phyloP scores from a whole-genome alignment of 495 filamentous ascomycete genomes.

The Massariosphaeria phaeospora region DNA sequence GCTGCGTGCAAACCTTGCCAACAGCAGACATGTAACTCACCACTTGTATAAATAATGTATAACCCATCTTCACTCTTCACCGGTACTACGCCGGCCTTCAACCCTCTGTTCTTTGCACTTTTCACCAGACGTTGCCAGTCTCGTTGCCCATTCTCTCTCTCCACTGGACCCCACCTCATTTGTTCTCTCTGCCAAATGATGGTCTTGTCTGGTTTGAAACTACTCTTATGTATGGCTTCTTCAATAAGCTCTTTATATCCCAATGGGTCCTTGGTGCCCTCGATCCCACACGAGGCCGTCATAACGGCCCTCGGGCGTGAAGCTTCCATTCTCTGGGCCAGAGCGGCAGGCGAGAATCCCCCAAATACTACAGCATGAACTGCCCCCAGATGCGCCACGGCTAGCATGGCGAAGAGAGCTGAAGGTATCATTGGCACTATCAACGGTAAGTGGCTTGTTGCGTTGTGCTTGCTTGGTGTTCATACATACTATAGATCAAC shows the following conservation, averaged over 20 bases:
- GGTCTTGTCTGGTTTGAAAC: constrained; percentile 45
- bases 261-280: constrained; percentile 72
- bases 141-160: constrained; percentile 60
- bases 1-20: constrained; percentile 11
- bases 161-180: constrained; percentile 63
- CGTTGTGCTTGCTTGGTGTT: too few relatives aligned
- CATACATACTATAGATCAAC: constrained; percentile 78
- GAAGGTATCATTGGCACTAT: constrained; percentile 95
- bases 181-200: constrained; percentile 78
- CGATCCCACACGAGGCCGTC: constrained; percentile 89
- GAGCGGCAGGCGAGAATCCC: constrained; percentile 73
- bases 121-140: constrained; percentile 74
- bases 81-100: constrained; percentile 67
- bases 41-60: constrained; percentile 87
- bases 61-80: constrained; percentile 70
- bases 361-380: constrained; percentile 92
- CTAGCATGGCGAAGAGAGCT: constrained; percentile 76
- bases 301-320: constrained; percentile 69
- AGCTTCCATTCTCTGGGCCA: constrained; percentile 85
- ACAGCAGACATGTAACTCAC: constrained; percentile 34
- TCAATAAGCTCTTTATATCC: constrained; percentile 65
- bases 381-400: constrained; percentile 74
- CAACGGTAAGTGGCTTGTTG: background rate
- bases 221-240: constrained; percentile 38
- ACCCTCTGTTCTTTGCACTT: constrained; percentile 57